These are phyloP conservation scores for Isoetes taiwanensis DNA, from an alignment of 75 land plant species.

Conservation along the genomic window DNA sequence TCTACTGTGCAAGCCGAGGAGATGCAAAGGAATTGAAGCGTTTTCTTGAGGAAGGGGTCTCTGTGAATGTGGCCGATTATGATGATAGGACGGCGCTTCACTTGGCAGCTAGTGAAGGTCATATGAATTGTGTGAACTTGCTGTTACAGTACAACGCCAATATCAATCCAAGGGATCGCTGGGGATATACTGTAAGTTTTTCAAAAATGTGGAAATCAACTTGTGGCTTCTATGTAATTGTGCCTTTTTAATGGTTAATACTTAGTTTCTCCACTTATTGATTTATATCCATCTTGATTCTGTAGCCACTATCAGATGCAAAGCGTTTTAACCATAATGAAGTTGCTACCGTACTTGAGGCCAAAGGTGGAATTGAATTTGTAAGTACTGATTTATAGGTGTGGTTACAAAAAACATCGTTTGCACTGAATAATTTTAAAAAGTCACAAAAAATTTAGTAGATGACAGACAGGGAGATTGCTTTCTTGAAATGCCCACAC, in stretches of 20 bases:
- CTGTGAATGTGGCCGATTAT: conserved; percentile 39
- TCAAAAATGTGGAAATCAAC: no score
- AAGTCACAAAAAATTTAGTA: no score
- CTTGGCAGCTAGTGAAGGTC: conserved; percentile 63
- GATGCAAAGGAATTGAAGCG: conserved; percentile 35
- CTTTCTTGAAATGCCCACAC: no score
- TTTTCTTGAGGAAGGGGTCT: conserved; percentile 29
- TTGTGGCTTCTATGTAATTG: background rate
- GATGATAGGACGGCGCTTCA: conserved; percentile 57
- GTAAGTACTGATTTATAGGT: conserved; percentile 10
- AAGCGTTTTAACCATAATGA: conserved; percentile 34
- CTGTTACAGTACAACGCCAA: conserved; percentile 23
- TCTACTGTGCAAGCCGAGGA: conserved; percentile 43
- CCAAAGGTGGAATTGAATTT: conserved; percentile 24
- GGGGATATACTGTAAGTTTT: conserved; percentile 34
- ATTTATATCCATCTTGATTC: no score
- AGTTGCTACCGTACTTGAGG: conserved; percentile 37
- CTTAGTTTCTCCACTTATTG: no score
- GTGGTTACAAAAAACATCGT: conserved; percentile 5
- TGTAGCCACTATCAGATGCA: conserved; percentile 49
- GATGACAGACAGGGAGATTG: no score
- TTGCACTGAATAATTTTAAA: no score
- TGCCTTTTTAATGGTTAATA: no score
- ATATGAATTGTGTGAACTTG: conserved; percentile 39
- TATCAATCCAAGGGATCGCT: conserved; percentile 42